phyloP scores from a whole-genome alignment of 768 basidiomycete genomes.

The Hericium coralloides region DNA sequence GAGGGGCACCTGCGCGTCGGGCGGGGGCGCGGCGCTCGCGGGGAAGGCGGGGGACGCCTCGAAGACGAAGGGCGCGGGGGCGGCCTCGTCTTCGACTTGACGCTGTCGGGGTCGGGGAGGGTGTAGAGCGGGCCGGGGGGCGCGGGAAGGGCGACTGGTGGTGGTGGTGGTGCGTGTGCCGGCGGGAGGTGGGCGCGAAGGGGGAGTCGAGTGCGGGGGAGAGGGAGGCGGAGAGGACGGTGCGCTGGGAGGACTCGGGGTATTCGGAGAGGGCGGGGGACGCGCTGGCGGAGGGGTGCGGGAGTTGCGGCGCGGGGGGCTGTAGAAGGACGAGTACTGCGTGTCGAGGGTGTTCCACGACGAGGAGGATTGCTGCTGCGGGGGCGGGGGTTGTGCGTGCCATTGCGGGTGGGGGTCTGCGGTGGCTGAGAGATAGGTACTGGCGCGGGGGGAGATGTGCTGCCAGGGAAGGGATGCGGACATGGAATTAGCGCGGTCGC shows the following conservation, averaged over 20 bases:
- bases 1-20: constrained; percentile 42
- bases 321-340: constrained; percentile 12
- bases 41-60: constrained; percentile 10
- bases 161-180: not conserved
- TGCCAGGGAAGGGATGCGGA: not conserved
- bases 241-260: constrained; percentile 1
- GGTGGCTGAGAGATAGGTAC: constrained; percentile 3
- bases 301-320: constrained; percentile 4
- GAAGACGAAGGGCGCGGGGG: constrained; percentile 10
- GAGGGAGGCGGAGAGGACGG: not conserved
- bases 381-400: constrained; percentile 3
- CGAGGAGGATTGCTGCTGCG: constrained; percentile 7
- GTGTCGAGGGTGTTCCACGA: constrained; percentile 13
- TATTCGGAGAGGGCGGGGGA: constrained; percentile 5
- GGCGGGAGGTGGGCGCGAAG: not conserved
- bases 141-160: not conserved
- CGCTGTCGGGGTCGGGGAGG: not conserved
- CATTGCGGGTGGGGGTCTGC: constrained; percentile 11
- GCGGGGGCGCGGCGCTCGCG: constrained; percentile 3
- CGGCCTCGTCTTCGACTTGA: constrained; percentile 13
- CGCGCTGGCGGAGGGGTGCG: constrained; percentile 2
- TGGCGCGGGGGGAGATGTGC: not conserved
- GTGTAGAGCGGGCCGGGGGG: not conserved
- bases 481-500: constrained; percentile 4
- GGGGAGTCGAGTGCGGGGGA: not conserved